Base-by-base conservation (phyloP, 225 moss, liverwort and hornwort species). In the Physcomitrium patens region DNA sequence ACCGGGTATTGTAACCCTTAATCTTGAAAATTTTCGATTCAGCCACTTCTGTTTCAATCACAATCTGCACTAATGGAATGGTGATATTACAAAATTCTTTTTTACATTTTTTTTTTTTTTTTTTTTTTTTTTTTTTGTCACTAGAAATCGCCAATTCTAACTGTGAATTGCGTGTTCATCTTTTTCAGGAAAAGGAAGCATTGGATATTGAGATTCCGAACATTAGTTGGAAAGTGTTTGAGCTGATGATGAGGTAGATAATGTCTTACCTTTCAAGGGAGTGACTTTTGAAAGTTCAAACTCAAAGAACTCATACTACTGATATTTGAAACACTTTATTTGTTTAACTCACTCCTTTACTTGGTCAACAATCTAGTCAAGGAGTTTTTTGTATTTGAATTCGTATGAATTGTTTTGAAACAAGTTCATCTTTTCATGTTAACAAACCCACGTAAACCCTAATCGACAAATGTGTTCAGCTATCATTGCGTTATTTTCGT, bases 181-280 rank as follows among this genome's bases (percentile, higher is more conserved):
- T 69, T 60, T 18, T 72, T 61, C 90, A 97, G 97, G 97, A 97
- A 67, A 94, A 94, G 78, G 97, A 94, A 83, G 97, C 97, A 1
- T 84, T 93, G 77, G 97, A 97, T 75, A 97, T 97, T 53, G 93
- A 94, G 82, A 97, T 97, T 60, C 97, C 97, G 54, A 97, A 97
- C 52, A 97, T 97, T 74, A 94, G 93, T 85, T 97, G 97, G 97
- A 94, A 94, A 79, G 94, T 94, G 12, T 97, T 97, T 73, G 94
- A 94, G 74, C 79, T 97, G 50, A 97, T 97, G 97, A 97, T 97
- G 97, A 91, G 97, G 97, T 97, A 77, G 46, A 45, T 58, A 17
- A 52, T 43, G 31, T 37, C 31, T 7, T 37, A 37, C 31, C 0
- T 37, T 7, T 37, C 31, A 37, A 37, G 31, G 5, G 31, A 37